Evolutionary conservation across 345 rosid genomes (phyloP).

Genomic region (Raphanus sativus): DNA sequence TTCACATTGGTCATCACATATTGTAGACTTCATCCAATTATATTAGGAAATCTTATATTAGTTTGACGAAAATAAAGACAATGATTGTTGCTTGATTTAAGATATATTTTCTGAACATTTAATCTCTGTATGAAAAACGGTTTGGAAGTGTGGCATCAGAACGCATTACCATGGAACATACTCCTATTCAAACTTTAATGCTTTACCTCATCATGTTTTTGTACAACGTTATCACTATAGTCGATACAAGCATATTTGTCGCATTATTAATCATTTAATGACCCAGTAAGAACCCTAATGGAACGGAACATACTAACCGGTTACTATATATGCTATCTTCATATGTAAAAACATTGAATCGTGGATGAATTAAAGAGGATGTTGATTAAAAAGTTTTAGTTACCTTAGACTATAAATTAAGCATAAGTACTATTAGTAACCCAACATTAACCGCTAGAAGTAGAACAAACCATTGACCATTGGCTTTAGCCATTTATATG

Average conservation of each 20-base stretch:
- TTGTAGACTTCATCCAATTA: background rate
- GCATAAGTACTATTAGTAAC: background rate
- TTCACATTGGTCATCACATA: background rate
- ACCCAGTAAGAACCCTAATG: background rate
- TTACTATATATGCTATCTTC: background rate
- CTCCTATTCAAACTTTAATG: too few species aligned
- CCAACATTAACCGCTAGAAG: background rate
- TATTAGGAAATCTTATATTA: too few species aligned
- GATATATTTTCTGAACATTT: background rate
- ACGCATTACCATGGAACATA: background rate
- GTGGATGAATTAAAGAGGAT: background rate
- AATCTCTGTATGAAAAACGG: background rate
- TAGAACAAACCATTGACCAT: background rate
- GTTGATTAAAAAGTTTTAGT: background rate
- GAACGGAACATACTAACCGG: background rate
- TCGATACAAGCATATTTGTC: background rate
- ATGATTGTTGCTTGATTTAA: background rate
- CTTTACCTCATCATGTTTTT: background rate
- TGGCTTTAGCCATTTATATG: background rate
- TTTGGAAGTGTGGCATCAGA: background rate
- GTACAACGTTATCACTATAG: background rate
- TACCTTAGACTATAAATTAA: too few species aligned
- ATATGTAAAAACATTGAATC: background rate
- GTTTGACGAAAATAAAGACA: background rate
- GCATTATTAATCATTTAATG: background rate